Evolutionary conservation across 2,329 filamentous ascomycete genomes (phyloP).

Genomic region (Arthrinium phaeospermum): DNA sequence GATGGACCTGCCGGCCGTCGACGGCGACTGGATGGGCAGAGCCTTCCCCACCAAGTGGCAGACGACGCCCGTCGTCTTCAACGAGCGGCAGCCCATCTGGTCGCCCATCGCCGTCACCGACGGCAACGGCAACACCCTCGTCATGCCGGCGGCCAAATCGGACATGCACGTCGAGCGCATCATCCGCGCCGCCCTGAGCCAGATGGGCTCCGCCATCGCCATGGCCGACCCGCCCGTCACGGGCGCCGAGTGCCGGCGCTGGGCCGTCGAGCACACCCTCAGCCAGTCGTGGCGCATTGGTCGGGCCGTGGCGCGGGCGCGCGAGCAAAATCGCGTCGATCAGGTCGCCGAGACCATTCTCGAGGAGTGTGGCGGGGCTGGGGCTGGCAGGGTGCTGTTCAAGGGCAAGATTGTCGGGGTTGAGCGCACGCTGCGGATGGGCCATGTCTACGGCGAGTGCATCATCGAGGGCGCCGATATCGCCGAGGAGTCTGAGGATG

Average conservation of each 20-base stretch:
- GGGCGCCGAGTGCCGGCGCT: conserved; percentile 54
- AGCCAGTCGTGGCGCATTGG: conserved; percentile 65
- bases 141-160: conserved; percentile 54
- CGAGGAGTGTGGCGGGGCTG: conserved; percentile 59
- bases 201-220: conserved; percentile 61
- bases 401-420: conserved; percentile 69
- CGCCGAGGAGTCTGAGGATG: conserved; percentile 38
- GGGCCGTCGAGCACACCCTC: conserved; percentile 58
- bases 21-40: conserved; percentile 63
- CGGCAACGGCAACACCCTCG: conserved; percentile 46
- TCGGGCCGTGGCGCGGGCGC: conserved; percentile 59
- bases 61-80: conserved; percentile 58
- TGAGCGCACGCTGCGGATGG: conserved; percentile 59
- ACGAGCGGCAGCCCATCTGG: conserved; percentile 50
- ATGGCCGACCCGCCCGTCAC: conserved; percentile 55
- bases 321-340: conserved; percentile 54
- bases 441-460: conserved; percentile 65
- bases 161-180: conserved; percentile 55
- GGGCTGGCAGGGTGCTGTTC: conserved; percentile 62
- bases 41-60: conserved; percentile 62
- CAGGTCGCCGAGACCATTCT: conserved; percentile 64
- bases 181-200: conserved; percentile 55
- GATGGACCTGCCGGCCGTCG: conserved; percentile 57
- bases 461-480: conserved; percentile 57
- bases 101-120: conserved; percentile 54